phyloP scores from a whole-genome alignment of 2,329 filamentous ascomycete genomes.

The Alternaria triticina region DNA sequence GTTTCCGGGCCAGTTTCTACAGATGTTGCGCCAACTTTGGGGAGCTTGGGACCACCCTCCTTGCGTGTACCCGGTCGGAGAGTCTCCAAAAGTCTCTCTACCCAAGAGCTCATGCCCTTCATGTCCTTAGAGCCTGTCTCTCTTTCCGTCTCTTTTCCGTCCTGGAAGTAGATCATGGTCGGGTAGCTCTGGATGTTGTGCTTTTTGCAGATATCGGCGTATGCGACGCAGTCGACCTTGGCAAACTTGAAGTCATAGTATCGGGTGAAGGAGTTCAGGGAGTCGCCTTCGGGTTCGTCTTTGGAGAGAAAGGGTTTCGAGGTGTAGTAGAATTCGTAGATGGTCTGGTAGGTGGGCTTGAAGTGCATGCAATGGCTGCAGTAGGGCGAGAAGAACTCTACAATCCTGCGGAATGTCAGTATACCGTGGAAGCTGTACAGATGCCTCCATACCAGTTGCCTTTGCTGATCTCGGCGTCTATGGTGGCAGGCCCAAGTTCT shows the following conservation, averaged over 20 bases:
- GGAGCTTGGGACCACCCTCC: conserved; percentile 68
- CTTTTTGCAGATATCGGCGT: conserved; percentile 75
- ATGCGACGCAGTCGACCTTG: conserved; percentile 83
- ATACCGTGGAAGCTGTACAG: neutral
- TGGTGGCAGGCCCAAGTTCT: conserved; percentile 64
- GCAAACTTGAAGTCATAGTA: conserved; percentile 93
- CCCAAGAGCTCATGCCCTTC: conserved; percentile 67
- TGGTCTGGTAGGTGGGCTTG: conserved; percentile 85
- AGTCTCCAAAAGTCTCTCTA: conserved; percentile 79
- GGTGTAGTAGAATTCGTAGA: conserved; percentile 95
- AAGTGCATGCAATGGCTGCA: conserved; percentile 77
- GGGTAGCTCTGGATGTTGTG: conserved; percentile 75
- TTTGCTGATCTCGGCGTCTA: conserved; percentile 65
- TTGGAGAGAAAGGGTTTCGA: conserved; percentile 69
- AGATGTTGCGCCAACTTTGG: conserved; percentile 69
- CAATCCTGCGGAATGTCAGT: conserved; percentile 40
- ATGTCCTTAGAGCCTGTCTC: conserved; percentile 73
- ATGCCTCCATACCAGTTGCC: conserved; percentile 67
- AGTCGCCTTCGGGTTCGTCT: conserved; percentile 55
- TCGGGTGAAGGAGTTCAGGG: conserved; percentile 72
- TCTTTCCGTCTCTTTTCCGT: conserved; percentile 71
- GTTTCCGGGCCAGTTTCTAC: conserved; percentile 52
- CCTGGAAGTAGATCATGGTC: conserved; percentile 78
- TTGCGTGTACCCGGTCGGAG: conserved; percentile 83
- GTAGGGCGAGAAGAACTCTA: conserved; percentile 60